phyloP scores from a whole-genome alignment of 2,329 filamentous ascomycete genomes.

The Fusarium camptoceras region DNA sequence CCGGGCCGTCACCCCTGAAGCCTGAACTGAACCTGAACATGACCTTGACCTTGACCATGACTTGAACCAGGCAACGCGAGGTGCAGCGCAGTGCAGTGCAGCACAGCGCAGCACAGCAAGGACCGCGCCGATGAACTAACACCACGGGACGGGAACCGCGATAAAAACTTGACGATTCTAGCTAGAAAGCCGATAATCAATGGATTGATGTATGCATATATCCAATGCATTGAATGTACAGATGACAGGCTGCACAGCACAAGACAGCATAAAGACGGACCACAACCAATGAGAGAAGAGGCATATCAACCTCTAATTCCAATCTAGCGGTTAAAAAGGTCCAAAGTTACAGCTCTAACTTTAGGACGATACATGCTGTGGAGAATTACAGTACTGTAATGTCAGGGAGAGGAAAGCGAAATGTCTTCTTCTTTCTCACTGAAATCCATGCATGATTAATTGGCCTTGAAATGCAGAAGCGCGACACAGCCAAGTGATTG shows the following conservation, averaged over 20 bases:
- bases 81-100: neutral
- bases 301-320: conserved; percentile 10
- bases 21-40: conserved; percentile 8
- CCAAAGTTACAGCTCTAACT: conserved; percentile 4
- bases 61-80: conserved; percentile 33
- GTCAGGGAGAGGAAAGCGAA: conserved; percentile 19
- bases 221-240: conserved; percentile 24
- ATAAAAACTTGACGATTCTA: conserved; percentile 27
- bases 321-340: conserved; percentile 7
- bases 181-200: conserved; percentile 27
- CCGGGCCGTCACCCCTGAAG: conserved; percentile 39
- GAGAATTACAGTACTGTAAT: conserved; percentile 8
- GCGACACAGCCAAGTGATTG: conserved; percentile 35
- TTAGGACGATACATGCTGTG: conserved; percentile 6
- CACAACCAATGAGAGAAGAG: conserved; percentile 20
- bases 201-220: neutral
- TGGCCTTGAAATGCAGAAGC: conserved; percentile 36
- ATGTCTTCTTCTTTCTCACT: conserved; percentile 10
- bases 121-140: conserved; percentile 32
- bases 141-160: conserved; percentile 14
- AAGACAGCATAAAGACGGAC: conserved; percentile 9
- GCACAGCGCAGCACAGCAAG: neutral
- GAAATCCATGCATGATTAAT: conserved; percentile 45
- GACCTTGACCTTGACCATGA: conserved; percentile 1
- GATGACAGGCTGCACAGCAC: conserved; percentile 30